phyloP scores from a whole-genome alignment of 495 filamentous ascomycete genomes.

The Halenospora varia region DNA sequence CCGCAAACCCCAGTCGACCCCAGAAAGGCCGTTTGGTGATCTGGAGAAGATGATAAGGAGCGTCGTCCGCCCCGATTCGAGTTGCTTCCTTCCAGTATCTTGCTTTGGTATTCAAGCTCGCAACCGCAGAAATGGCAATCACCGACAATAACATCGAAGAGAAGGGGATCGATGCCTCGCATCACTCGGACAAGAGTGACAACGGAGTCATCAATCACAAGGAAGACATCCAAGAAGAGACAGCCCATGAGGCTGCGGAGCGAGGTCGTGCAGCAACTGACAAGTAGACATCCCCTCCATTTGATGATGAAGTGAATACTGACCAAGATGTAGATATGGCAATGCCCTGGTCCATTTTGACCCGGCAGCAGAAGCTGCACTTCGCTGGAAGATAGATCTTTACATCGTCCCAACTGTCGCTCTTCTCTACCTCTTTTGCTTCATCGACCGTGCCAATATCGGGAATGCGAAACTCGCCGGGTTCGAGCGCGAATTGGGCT shows the following conservation, averaged over 20 bases:
- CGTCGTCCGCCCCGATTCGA: neutral
- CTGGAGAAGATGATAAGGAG: neutral
- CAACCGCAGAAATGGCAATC: neutral
- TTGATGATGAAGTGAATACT: neutral
- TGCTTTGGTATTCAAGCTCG: neutral
- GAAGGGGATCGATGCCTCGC: neutral
- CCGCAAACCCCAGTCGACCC: neutral
- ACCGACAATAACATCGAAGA: neutral
- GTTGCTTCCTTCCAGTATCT: neutral
- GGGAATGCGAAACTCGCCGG: slow-evolving; percentile 56
- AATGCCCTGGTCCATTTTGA: slow-evolving; percentile 55
- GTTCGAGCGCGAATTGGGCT: slow-evolving; percentile 53
- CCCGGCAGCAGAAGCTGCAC: slow-evolving; percentile 49
- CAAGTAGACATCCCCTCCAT: slow-evolving; percentile 34
- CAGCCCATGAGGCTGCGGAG: slow-evolving; percentile 47
- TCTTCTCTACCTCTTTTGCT: slow-evolving; percentile 56
- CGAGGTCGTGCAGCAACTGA: slow-evolving; percentile 58
- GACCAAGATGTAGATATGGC: slow-evolving; percentile 55
- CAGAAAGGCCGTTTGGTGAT: neutral
- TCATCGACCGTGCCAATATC: slow-evolving; percentile 63
- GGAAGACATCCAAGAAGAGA: slow-evolving; percentile 17
- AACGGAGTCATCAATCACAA: slow-evolving; percentile 3
- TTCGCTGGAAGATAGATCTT: slow-evolving; percentile 48
- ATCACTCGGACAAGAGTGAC: neutral
- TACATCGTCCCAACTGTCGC: slow-evolving; percentile 51